Evolutionary conservation across 1,284 basidiomycete species (phyloP), one percentile per base, ranked within the genome.

Genomic region (Afroboletus lepidellus): DNA sequence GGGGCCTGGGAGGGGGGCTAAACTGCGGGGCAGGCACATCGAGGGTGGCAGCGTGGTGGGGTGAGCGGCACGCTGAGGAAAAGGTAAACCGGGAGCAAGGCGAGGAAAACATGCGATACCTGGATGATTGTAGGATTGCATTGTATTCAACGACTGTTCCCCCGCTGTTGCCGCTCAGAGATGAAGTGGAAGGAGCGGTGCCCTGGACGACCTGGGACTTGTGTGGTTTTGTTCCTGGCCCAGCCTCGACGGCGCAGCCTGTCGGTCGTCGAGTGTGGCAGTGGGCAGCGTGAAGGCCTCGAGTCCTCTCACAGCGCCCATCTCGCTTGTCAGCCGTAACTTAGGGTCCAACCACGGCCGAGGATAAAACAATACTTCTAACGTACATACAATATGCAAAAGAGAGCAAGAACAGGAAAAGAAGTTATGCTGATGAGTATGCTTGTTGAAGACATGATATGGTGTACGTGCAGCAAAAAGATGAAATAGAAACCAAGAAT

Each of bases 351-450:
- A 41, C 46, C 46, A 48, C 33, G 48, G 37, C 41, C 37, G 9
- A 27, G 39, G 25, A 50, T 48, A 57, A 57, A 45, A 47, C 36
- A 43, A 55, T 57, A 62, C 37, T 71, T n/a, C 71, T 76, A 77
- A 63, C 71, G 65, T 77, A 78, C 76, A 77, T 77, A 78, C 76
- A 77, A 58, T 66, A 66, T 71, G 69, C 68, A 63, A 60, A 53
- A 48, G 55, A 60, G 60, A 71, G 67, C 63, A 57, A 58, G 55
- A 52, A 60, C 59, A 25, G 49, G 57, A 60, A 57, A 29, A 20
- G 27, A 37, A 36, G 57, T 65, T 57, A 67, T 66, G 69, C 72
- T 69, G 69, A 69, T 72, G 66, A 67, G 64, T 69, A 56, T 65
- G 61, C 54, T 18, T 60, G 64, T 51, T 59, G 59, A 50, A 52